Evolutionary conservation across 257 asterid genomes (phyloP).

Genomic region (Solanum ossicruentum): DNA sequence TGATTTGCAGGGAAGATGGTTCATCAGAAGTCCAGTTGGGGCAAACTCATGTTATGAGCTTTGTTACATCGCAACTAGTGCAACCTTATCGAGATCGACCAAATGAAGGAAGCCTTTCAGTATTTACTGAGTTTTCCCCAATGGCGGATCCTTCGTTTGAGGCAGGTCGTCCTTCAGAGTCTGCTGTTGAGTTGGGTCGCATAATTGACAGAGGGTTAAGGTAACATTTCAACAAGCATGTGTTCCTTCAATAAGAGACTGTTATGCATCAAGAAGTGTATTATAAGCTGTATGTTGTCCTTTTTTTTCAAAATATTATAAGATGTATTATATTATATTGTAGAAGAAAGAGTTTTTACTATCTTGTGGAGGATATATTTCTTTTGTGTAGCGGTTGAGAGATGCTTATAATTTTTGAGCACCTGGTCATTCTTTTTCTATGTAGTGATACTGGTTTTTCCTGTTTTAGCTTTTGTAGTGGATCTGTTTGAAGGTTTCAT

Average conservation of each 20-base stretch:
- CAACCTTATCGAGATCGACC: slow-evolving; percentile 92
- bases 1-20: slow-evolving; percentile 75
- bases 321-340: background rate
- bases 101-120: slow-evolving; percentile 74
- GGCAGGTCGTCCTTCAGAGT: slow-evolving; percentile 83
- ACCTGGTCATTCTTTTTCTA: background rate
- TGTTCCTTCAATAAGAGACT: background rate
- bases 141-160: slow-evolving; percentile 99
- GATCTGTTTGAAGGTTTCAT: background rate
- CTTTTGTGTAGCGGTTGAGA: background rate
- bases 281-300: background rate
- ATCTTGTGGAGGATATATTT: background rate
- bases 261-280: background rate
- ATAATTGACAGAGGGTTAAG: slow-evolving; percentile 92
- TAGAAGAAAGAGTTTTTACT: background rate
- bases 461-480: background rate
- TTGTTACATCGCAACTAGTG: slow-evolving; percentile 72
- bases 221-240: slow-evolving; percentile 15
- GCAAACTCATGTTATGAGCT: slow-evolving; percentile 81
- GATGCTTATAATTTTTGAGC: background rate
- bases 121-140: slow-evolving; percentile 89
- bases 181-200: slow-evolving; percentile 91
- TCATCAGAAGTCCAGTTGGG: slow-evolving; percentile 93
- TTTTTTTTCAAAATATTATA: background rate
- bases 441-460: background rate